These are phyloP conservation scores for Aspergillus viridinutans DNA, from an alignment of 2,329 filamentous ascomycete species.

Conservation along the genomic window DNA sequence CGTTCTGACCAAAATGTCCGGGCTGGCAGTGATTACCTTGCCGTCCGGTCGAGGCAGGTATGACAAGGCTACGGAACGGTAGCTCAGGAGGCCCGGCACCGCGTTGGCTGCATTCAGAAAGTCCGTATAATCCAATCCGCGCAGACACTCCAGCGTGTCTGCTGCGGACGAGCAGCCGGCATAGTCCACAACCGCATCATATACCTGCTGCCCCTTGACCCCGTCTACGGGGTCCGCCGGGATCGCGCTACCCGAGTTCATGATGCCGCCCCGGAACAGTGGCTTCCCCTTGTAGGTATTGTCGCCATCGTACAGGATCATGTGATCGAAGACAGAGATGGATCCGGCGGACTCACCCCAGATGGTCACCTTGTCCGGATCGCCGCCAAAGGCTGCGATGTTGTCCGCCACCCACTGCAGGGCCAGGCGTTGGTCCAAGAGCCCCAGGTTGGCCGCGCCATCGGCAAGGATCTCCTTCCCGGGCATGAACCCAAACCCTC, in stretches of 20 bases:
- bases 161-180: conserved; percentile 43
- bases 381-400: conserved; percentile 72
- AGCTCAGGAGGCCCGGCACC: conserved; percentile 64
- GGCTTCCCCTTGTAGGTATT: conserved; percentile 69
- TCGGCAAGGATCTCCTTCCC: conserved; percentile 65
- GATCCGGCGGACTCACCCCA: conserved; percentile 70
- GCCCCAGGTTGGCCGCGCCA: conserved; percentile 65
- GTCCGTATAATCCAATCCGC: conserved; percentile 42
- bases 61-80: conserved; percentile 64
- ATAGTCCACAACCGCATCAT: conserved; percentile 42
- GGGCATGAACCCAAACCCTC: conserved; percentile 69
- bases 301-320: conserved; percentile 68
- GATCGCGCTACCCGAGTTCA: conserved; percentile 65
- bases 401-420: conserved; percentile 76
- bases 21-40: conserved; percentile 56
- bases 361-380: conserved; percentile 72
- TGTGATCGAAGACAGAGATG: conserved; percentile 73
- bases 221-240: conserved; percentile 63
- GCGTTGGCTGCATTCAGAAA: conserved; percentile 63
- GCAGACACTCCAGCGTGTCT: conserved; percentile 48
- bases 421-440: conserved; percentile 67
- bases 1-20: conserved; percentile 52
- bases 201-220: conserved; percentile 59
- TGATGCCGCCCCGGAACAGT: conserved; percentile 72
- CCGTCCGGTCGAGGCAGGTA: conserved; percentile 74